Conservation (phyloP, 495 filamentous ascomycete species). For the Neurospora sp. region DNA sequence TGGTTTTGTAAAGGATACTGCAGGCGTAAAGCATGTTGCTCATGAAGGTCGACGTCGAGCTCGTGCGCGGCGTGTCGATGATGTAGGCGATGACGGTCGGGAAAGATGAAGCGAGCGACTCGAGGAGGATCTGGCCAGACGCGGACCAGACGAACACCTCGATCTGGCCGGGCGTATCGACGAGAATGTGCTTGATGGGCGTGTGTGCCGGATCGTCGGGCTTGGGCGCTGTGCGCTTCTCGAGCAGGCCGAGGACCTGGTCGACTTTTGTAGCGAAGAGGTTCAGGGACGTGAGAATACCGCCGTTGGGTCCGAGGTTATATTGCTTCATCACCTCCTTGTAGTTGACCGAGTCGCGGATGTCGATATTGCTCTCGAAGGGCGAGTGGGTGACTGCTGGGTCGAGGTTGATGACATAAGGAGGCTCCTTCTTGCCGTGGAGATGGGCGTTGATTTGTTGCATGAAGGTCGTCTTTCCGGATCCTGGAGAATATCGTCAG, state of each 20-base stretch:
- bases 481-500: slow-evolving; percentile 42
- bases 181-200: slow-evolving; percentile 71
- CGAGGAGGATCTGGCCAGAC: slow-evolving; percentile 83
- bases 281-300: slow-evolving; percentile 93
- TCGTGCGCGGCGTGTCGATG: slow-evolving; percentile 89
- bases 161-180: slow-evolving; percentile 96
- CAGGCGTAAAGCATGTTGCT: slow-evolving; percentile 99
- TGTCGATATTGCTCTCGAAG: slow-evolving; percentile 98
- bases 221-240: slow-evolving; percentile 71
- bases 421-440: slow-evolving; percentile 60
- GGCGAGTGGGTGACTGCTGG: slow-evolving; percentile 90
- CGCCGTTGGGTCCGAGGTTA: slow-evolving; percentile 94
- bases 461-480: slow-evolving; percentile 98
- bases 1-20: slow-evolving; percentile 96
- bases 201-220: slow-evolving; percentile 49
- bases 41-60: slow-evolving; percentile 95
- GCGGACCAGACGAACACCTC: slow-evolving; percentile 98
- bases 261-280: slow-evolving; percentile 97
- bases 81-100: slow-evolving; percentile 96
- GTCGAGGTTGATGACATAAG: slow-evolving; percentile 96
- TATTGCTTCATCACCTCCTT: slow-evolving; percentile 99
- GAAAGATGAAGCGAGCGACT: slow-evolving; percentile 83
- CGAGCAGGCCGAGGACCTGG: slow-evolving; percentile 78
- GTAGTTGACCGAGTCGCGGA: slow-evolving; percentile 97
- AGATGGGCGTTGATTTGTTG: slow-evolving; percentile 90